A percentile compares a stretch with the other conserved stretches of the same genome.
Evolutionary conservation across 2,329 filamentous ascomycete species (phyloP).

Genomic region (Exophiala dermatitidis): DNA sequence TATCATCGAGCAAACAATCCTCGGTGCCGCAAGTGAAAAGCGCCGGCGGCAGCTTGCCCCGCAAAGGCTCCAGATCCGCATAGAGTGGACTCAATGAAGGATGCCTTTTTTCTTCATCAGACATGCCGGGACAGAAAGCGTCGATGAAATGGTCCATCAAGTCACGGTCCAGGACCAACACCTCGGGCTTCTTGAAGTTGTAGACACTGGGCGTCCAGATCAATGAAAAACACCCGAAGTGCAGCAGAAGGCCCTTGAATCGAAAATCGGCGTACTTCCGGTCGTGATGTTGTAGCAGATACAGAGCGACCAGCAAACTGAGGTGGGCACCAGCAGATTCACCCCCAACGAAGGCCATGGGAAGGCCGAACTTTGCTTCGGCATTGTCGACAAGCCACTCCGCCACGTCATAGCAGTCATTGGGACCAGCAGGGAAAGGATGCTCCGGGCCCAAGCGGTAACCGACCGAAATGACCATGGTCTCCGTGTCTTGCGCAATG

Average conservation of each 20-base stretch:
- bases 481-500: constrained; percentile 44
- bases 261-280: constrained; percentile 32
- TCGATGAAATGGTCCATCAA: constrained; percentile 43
- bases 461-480: constrained; percentile 50
- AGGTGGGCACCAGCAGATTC: constrained; percentile 48
- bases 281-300: constrained; percentile 38
- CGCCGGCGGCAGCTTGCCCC: constrained; percentile 42
- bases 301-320: constrained; percentile 41
- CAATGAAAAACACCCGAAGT: constrained; percentile 49
- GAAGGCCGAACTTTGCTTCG: constrained; percentile 36
- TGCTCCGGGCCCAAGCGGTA: constrained; percentile 56
- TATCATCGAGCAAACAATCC: constrained; percentile 48
- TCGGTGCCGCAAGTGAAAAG: constrained; percentile 51
- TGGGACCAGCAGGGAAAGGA: constrained; percentile 47
- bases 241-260: constrained; percentile 46
- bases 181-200: constrained; percentile 33
- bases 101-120: constrained; percentile 37
- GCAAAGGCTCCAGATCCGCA: constrained; percentile 36
- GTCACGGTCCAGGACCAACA: constrained; percentile 41
- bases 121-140: constrained; percentile 42
- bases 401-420: constrained; percentile 53
- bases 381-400: constrained; percentile 48
- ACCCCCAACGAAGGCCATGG: constrained; percentile 42
- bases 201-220: constrained; percentile 38
- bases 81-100: constrained; percentile 47